Evolutionary conservation across 2,329 filamentous ascomycete species (phyloP), one percentile per base, ranked within the genome.

Genomic region (Apiospora saccharicola): DNA sequence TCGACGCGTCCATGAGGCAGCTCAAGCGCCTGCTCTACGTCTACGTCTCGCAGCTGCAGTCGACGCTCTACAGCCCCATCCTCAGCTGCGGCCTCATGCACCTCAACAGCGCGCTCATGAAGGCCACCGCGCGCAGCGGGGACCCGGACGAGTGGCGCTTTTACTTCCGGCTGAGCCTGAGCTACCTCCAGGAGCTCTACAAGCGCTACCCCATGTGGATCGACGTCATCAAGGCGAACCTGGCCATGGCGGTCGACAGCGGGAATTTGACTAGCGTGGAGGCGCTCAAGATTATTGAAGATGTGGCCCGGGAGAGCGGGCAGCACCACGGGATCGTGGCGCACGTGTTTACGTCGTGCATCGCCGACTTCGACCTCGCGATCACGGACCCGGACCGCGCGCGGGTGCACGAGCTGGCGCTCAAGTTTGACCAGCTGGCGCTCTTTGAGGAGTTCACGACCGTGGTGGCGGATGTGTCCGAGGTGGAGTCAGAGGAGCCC

Each of bases 1-100:
- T 68, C 67, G 67, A 43, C 67, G 67, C 67, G n/a, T 68, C 67
- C 22, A 24, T 68, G n/a, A 46, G 19, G 1, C 67, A 68, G 67
- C 67, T 68, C 2, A 68, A 68, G 67, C 41, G 41, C 12, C 67
- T 68, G 12, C 41, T 68, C 13, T 46, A 68, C 26, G 19, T 43
- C 67, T 46, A 43, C 41, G n/a, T 46, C n/a, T 43, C 30, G n/a
- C 41, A 68, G 41, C 67, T 43, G 41, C 44, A 43, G 67, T 30
- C 67, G 67, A 26, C 8, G 6, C 64, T 68, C 24, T 68, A 43
- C 37, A 44, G 64, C 64, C 19, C 37, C n/a, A 43, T 46, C 67
- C 51, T 57, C 2, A 57, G 51, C 51, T 57, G 51, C 24, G 51
- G 51, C 13, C 30, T 57, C 26, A 16, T 68, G 13, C 41, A 68